Evolutionary conservation across 1,284 basidiomycete genomes (phyloP).

Genomic region (Cryptococcus sp.): DNA sequence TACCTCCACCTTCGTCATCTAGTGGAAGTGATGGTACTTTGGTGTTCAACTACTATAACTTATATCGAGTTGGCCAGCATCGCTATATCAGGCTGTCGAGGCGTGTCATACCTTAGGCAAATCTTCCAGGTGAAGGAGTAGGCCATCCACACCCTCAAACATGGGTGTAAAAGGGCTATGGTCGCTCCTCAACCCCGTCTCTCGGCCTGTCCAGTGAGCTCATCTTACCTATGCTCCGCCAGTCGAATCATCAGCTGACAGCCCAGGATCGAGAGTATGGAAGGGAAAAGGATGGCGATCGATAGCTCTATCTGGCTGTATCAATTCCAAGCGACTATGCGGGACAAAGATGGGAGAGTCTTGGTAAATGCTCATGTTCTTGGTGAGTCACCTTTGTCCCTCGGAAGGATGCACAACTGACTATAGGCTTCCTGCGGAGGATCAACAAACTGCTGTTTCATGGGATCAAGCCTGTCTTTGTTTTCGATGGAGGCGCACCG

Average conservation of each 20-base stretch:
- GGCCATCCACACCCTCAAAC: constrained; percentile 2
- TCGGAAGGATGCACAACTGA: no score
- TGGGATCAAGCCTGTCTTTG: constrained; percentile 94
- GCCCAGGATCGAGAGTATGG: constrained; percentile 77
- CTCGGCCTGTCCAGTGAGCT: constrained; percentile 75
- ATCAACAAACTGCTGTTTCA: constrained; percentile 95
- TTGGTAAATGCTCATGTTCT: constrained; percentile 92
- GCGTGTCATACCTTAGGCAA: no score
- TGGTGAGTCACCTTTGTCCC: constrained; percentile 51
- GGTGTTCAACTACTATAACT: no score
- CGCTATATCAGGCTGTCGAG: no score
- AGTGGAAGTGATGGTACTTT: not conserved
- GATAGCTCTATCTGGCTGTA: constrained; percentile 99
- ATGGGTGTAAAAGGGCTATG: constrained; percentile 97
- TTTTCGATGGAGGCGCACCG: constrained; percentile 94
- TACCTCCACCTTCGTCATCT: not conserved
- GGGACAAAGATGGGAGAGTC: constrained; percentile 88
- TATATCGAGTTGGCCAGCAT: no score
- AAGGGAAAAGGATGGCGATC: constrained; percentile 86
- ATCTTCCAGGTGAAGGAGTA: no score
- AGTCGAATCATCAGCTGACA: constrained; percentile 2
- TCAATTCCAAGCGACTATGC: constrained; percentile 96
- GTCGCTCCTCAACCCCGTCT: constrained; percentile 84
- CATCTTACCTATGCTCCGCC: constrained; percentile 1
- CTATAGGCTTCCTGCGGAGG: constrained; percentile 66